Evolutionary conservation across 192 early-diverging fungal genomes (phyloP), one percentile per base, ranked within the genome.

Genomic region (Rhizoclosmatium sp.): DNA sequence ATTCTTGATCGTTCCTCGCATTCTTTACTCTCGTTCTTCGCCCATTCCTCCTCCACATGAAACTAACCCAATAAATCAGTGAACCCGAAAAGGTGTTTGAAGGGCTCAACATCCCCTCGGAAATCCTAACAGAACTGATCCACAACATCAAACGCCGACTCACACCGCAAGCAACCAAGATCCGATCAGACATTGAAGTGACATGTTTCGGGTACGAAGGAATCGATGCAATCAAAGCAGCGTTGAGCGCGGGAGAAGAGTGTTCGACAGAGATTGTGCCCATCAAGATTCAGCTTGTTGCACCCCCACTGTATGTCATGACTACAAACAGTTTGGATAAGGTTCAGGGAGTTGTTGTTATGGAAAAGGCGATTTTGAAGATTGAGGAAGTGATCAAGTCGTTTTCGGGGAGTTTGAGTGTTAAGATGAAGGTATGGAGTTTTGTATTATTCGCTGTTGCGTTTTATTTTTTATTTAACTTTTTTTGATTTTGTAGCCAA

Each of bases 101-200:
- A 69, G 92, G 91, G 49, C 81, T 97, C 56, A 85, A 88, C 7
- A 88, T 98, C 79, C 76, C 84, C 1, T 79, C 83, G 21, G 86
- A 87, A 47, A 84, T 95, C 46, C 83, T 82, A 54, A 88, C 90
- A 14, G 95, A 97, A 83, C 85, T 99, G 42, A 77, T 96, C 69
- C 83, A 81, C 82, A 93, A 93, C 83, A 97, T 99, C 73, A 89
- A 89, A 62, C 93, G 95, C 64, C 90, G 94, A n/a, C 84, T 99
- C 85, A 97, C 95, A 49, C 98, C 97, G 56, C 95, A 98, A 82
- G 93, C 95, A 48, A 91, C 95, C 82, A 99, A 98, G 85, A 94
- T 99, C 65, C 95, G 96, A 80, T 94, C 95, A 49, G 89, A 99
- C 86, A 89, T 99, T 69, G 96, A 98, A 82, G 90, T 97, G 45